Evolutionary conservation across 805 yeast genomes (phyloP).

Genomic region (Osmozyma mogii): DNA sequence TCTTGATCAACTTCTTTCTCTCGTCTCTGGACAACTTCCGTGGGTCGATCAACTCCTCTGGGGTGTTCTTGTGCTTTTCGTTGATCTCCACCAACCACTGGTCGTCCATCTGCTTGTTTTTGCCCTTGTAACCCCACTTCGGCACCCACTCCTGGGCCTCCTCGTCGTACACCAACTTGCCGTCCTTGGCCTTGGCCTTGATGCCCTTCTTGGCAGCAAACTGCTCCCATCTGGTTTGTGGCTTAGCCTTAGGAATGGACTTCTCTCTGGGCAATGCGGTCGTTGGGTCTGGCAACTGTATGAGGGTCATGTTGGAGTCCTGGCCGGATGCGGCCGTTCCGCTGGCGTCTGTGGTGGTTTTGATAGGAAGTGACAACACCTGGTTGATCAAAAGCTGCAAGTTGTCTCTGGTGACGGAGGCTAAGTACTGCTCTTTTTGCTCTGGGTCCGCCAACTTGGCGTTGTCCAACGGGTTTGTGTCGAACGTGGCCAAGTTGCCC

Average conservation of each 20-base stretch:
- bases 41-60: conserved; percentile 72
- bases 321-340: conserved; percentile 53
- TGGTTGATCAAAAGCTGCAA: conserved; percentile 89
- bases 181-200: conserved; percentile 79
- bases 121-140: conserved; percentile 97
- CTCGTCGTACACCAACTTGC: conserved; percentile 86
- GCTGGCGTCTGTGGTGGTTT: conserved; percentile 71
- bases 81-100: conserved; percentile 97
- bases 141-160: conserved; percentile 92
- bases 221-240: conserved; percentile 92
- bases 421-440: conserved; percentile 56
- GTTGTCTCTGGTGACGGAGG: conserved; percentile 75
- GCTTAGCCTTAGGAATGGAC: conserved; percentile 86
- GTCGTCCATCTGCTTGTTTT: conserved; percentile 74
- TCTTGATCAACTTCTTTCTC: conserved; percentile 77
- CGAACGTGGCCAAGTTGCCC: conserved; percentile 87
- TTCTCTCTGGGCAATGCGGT: conserved; percentile 90
- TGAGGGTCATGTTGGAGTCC: conserved; percentile 70
- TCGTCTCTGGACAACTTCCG: conserved; percentile 74
- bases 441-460: conserved; percentile 45
- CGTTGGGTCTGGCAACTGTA: conserved; percentile 76
- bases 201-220: conserved; percentile 96
- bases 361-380: conserved; percentile 80
- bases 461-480: conserved; percentile 75
- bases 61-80: conserved; percentile 49